Base-by-base conservation (phyloP, 768 basidiomycete species). In the Lentinula aciculospora region DNA sequence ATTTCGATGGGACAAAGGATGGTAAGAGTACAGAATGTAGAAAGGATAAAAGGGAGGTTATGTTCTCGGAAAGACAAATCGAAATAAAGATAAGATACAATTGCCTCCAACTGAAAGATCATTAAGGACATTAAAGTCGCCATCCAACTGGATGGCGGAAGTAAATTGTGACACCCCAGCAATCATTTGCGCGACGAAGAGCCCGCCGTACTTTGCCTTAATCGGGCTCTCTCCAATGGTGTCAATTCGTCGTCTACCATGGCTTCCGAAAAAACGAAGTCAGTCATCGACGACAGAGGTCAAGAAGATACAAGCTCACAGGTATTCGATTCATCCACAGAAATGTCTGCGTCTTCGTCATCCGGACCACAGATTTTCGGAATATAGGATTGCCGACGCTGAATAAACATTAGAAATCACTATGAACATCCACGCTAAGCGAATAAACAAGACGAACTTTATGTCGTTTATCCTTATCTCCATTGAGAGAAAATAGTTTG, bases 381-480 rank as follows among this genome's bases (percentile, higher is more conserved):
- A 45, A 90, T 69, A 78, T 88, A 83, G 3, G 90, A 88, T 49
- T 84, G 82, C 21, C 88, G 86, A 23, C 87, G 85, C 87, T 90
- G 63, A 21, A 58, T 29, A 23, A 15, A 53, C 25, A 59, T 36
- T 44, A 1, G 25, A n/a, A 47, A 31, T 19, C 45, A 19, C 31
- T 53, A 32, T 9, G 56, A 47, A 51, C 56, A 56, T 58, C 47
- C 25, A 49, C 17, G 50, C 10, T 42, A 19, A 19, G 17, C 39
- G 36, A 51, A 13, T 37, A 4, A 25, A 13, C 28, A n/a, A 6
- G 27, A 15, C 31, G 19, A 23, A 89, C 89, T 80, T 89, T 90
- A 66, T 77, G 79, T 6, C 42, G 36, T 39, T 39, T 36, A 23
- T 19, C 19, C 34, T 53, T 53, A 25, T 39, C 36, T n/a, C 36